phyloP scores from a whole-genome alignment of 768 basidiomycete genomes.

The Mycena polygramma region DNA sequence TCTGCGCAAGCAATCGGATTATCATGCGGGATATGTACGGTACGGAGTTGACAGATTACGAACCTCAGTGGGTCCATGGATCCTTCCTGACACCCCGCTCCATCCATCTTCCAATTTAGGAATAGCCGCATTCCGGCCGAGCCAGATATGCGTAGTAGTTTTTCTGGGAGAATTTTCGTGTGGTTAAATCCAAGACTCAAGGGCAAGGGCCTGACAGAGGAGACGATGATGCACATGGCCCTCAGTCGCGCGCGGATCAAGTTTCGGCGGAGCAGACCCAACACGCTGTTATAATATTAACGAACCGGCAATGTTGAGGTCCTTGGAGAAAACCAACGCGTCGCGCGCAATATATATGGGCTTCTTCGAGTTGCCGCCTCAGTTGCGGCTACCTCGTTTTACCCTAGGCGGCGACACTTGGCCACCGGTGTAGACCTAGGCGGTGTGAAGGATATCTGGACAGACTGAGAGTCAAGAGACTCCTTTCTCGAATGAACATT shows the following conservation, averaged over 20 bases:
- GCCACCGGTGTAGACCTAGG: conserved; percentile 24
- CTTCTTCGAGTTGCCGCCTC: conserved; percentile 5
- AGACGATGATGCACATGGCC: conserved; percentile 59
- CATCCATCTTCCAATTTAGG: conserved; percentile 51
- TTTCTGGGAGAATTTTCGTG: conserved; percentile 48
- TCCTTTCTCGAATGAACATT: conserved; percentile 25
- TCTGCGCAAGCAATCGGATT: not conserved
- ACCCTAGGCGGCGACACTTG: not conserved
- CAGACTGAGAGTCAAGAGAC: conserved; percentile 24
- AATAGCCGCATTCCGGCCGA: conserved; percentile 56
- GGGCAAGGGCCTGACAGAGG: conserved; percentile 60
- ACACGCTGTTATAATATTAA: conserved; percentile 24
- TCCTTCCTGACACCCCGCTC: conserved; percentile 41
- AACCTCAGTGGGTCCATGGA: conserved; percentile 29
- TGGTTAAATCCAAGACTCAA: conserved; percentile 60
- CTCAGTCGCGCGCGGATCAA: conserved; percentile 16
- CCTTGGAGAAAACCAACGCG: not conserved
- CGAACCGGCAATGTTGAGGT: too few relatives aligned
- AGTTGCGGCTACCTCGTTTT: conserved; percentile 17
- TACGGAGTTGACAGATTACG: conserved; percentile 6
- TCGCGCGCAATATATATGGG: conserved; percentile 29
- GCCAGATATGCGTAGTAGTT: conserved; percentile 55
- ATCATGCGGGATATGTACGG: not conserved
- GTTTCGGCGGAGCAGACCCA: conserved; percentile 17
- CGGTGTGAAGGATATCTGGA: conserved; percentile 28